Percentiles rank a stretch among this genome's conserved stretches.
phyloP scores from a whole-genome alignment of 352 stramenopile species.

The Pythium pyrilobum region DNA sequence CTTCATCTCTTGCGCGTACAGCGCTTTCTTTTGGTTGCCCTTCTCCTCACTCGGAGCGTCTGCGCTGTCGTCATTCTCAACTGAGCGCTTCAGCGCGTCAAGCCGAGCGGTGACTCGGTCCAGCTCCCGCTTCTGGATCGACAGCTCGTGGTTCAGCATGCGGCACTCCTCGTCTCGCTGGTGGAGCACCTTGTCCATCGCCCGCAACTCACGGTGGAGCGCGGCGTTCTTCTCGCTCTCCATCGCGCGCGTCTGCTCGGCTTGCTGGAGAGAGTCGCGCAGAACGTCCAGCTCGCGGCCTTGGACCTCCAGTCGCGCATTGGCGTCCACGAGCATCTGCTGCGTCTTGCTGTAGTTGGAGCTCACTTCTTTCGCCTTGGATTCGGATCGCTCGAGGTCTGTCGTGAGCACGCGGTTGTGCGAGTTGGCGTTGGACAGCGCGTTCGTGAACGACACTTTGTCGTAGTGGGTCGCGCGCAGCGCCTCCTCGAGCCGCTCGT shows the following conservation, averaged over 20 bases:
- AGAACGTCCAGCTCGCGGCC: conserved; percentile 54
- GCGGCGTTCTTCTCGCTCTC: conserved; percentile 71
- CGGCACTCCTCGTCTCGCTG: conserved; percentile 71
- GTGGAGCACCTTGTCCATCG: conserved; percentile 65
- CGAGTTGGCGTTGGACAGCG: conserved; percentile 67
- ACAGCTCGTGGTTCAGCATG: conserved; percentile 44
- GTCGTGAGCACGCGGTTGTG: conserved; percentile 64
- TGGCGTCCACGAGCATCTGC: conserved; percentile 34
- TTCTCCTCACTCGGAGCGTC: conserved; percentile 4
- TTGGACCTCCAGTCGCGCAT: conserved; percentile 32
- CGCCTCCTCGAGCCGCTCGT: conserved; percentile 65
- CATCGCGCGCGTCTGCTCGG: conserved; percentile 40
- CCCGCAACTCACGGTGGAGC: conserved; percentile 55
- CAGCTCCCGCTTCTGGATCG: conserved; percentile 50
- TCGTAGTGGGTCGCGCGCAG: conserved; percentile 75
- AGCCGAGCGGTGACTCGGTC: conserved; percentile 31
- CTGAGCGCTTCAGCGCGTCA: conserved; percentile 13
- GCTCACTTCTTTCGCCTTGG: conserved; percentile 42
- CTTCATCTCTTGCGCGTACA: conserved; percentile 62
- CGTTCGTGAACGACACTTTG: conserved; percentile 81
- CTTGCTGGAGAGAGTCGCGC: conserved; percentile 48
- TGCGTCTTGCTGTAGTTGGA: conserved; percentile 36
- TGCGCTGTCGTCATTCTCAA: conserved; percentile 12
- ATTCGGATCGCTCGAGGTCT: conserved; percentile 50
- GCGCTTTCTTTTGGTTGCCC: conserved; percentile 18